Base-by-base conservation (phyloP, 805 yeast species). In the Monosporozyma solicola region DNA sequence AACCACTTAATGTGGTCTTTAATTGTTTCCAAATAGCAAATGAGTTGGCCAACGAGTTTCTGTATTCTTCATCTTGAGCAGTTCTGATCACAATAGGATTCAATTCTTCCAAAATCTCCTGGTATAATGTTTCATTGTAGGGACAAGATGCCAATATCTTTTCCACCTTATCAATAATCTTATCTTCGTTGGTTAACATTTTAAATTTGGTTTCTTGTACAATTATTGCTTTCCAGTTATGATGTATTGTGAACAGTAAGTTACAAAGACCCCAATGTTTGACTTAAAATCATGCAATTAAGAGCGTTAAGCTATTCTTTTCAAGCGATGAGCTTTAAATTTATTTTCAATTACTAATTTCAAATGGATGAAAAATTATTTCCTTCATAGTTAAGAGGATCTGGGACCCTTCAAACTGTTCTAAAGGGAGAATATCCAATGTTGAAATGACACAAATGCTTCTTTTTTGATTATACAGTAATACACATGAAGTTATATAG, bases 21-120 rank as follows among this genome's bases (percentile, higher is more conserved):
- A 66, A 46, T 2, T 57, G 46, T 29, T 60, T 52, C 74, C 74
- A 72, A 10, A 65, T 24, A 5, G 51, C 51, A 44, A 55, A 55
- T 4, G 66, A 58, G 9, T 53, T 49, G 2, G 72, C 63, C 25
- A 72, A 49, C 3, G 54, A 37, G 3, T 53, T 51, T 48, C 73
- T 60, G 22, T 64, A 60, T 0, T 37, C 44, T 33, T 64, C 68
- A 52, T 70, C 64, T 25, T 57, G 57, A 13, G 65, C 57, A n/a
- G 67, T 51, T 32, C 51, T 53, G n/a, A 56, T 55, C 1, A 66
- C 68, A 8, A 64, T 48, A 1, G 59, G 61, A 47, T 59, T 61
- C 32, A 66, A 49, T 5, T 51, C 41, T 5, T 49, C 39, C 8
- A 57, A 11, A 6, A 39, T 48, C 15, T 24, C 41, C n/a, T 51